Conservation (phyloP, 371 early-diverging fungal genomes). For the Furculomyces boomerangus region DNA sequence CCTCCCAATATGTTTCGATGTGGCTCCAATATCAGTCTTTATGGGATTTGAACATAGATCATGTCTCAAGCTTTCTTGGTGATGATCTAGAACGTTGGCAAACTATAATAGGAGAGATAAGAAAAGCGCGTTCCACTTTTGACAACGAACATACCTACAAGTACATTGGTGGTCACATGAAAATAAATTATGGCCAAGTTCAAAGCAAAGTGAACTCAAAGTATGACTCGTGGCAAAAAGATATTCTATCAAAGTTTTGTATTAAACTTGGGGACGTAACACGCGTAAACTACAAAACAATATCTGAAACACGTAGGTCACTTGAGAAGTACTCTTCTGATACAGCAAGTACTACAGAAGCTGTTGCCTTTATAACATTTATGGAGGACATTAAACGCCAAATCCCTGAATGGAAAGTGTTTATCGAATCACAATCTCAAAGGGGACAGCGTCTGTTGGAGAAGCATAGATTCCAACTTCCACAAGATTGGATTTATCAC, state of each 20-base stretch:
- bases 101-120: constrained; percentile 81
- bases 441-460: constrained; percentile 86
- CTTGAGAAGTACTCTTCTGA: constrained; percentile 81
- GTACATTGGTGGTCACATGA: constrained; percentile 61
- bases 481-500: constrained; percentile 84
- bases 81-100: constrained; percentile 88
- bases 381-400: constrained; percentile 86
- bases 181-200: constrained; percentile 91
- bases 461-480: constrained; percentile 85
- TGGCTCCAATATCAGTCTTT: constrained; percentile 96
- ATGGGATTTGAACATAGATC: constrained; percentile 86
- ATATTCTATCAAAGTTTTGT: constrained; percentile 84
- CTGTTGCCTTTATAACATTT: constrained; percentile 88
- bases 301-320: constrained; percentile 65
- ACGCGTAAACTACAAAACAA: constrained; percentile 55
- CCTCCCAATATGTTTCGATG: constrained; percentile 68
- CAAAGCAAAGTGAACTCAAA: constrained; percentile 94
- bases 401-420: constrained; percentile 58
- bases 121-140: constrained; percentile 82
- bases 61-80: constrained; percentile 68
- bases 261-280: constrained; percentile 62
- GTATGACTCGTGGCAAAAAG: constrained; percentile 95
- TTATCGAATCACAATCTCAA: constrained; percentile 68
- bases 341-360: constrained; percentile 70
- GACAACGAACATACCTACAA: constrained; percentile 86